phyloP scores from a whole-genome alignment of 345 rosid species.

The Microcos paniculata region DNA sequence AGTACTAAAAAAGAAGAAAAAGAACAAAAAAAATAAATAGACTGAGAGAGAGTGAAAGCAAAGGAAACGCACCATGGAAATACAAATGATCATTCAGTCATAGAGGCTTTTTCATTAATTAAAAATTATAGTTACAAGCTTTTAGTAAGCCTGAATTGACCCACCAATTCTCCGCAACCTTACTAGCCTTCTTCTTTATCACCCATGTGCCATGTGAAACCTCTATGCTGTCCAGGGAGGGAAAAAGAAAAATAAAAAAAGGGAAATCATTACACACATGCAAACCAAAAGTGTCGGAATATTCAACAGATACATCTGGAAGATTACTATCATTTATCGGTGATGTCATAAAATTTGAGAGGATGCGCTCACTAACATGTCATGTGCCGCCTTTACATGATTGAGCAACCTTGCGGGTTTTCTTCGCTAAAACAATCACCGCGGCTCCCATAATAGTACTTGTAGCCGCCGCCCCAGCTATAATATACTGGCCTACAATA shows the following conservation, averaged over 20 bases:
- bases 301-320: not conserved
- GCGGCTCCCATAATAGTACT: conserved; percentile 18
- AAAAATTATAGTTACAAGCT: not conserved
- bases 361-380: not conserved
- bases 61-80: not conserved
- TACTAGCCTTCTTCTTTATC: not conserved
- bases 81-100: not conserved
- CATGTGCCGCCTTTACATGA: conserved; percentile 37
- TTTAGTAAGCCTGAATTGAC: not conserved
- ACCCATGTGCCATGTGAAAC: not conserved
- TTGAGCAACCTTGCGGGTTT: conserved; percentile 46
- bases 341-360: not conserved
- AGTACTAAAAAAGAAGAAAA: not conserved
- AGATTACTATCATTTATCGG: not conserved
- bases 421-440: conserved; percentile 56
- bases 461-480: conserved; percentile 46
- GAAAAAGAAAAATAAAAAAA: not conserved
- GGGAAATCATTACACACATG: not conserved
- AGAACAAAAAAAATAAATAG: not conserved
- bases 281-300: not conserved
- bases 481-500: conserved; percentile 46
- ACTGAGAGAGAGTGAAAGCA: not conserved
- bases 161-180: not conserved
- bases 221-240: not conserved
- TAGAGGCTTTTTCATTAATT: not conserved